phyloP scores from a whole-genome alignment of 2,329 filamentous ascomycete species.

The Colletotrichum orbiculare region DNA sequence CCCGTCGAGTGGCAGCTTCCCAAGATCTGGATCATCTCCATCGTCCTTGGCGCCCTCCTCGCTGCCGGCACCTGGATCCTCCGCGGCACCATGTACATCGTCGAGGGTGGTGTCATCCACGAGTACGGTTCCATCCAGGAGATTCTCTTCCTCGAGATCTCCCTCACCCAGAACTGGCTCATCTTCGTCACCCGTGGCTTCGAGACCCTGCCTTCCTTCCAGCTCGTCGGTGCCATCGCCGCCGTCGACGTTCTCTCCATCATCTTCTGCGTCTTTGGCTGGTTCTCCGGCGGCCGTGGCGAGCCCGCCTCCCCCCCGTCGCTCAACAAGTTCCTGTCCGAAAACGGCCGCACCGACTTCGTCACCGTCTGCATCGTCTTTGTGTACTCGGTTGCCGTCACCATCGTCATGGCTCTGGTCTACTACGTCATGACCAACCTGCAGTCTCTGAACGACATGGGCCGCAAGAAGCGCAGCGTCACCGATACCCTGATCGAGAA shows the following conservation, averaged over 20 bases:
- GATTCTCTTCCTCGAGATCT: constrained; percentile 79
- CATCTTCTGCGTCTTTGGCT: constrained; percentile 80
- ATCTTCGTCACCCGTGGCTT: constrained; percentile 82
- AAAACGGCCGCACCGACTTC: constrained; percentile 57
- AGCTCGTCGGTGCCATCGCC: constrained; percentile 77
- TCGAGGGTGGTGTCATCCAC: constrained; percentile 78
- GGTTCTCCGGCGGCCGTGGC: constrained; percentile 67
- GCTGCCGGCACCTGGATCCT: constrained; percentile 79
- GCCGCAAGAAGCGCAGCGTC: constrained; percentile 67
- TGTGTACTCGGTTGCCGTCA: constrained; percentile 74
- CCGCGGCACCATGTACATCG: constrained; percentile 75
- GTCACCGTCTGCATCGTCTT: constrained; percentile 74
- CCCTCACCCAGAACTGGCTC: constrained; percentile 81
- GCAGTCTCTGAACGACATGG: constrained; percentile 68
- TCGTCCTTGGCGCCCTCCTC: constrained; percentile 75
- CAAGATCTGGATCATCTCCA: constrained; percentile 83
- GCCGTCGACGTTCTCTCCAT: constrained; percentile 78
- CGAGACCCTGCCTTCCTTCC: constrained; percentile 79
- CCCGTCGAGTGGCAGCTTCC: constrained; percentile 85
- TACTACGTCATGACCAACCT: constrained; percentile 72
- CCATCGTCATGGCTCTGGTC: constrained; percentile 73
- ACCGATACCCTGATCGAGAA: constrained; percentile 39
- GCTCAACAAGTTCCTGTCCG: constrained; percentile 47
- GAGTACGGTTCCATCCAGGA: constrained; percentile 81
- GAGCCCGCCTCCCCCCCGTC: constrained; percentile 45